phyloP scores from a whole-genome alignment of 495 filamentous ascomycete species.

The Xylaria grammica region DNA sequence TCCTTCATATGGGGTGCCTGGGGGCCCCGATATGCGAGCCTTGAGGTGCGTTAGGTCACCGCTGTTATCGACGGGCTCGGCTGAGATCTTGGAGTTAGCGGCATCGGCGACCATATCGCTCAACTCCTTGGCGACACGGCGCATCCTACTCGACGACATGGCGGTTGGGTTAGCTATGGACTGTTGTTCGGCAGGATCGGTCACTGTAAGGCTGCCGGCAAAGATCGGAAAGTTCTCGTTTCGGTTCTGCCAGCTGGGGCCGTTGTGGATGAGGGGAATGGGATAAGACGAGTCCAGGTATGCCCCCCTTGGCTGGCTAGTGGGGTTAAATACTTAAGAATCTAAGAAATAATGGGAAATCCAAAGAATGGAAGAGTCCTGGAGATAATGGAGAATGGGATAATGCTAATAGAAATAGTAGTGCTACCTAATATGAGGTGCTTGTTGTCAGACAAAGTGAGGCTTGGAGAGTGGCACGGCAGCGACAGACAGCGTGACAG shows the following conservation, averaged over 20 bases:
- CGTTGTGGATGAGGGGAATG: not conserved
- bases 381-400: not conserved
- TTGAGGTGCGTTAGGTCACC: slow-evolving; percentile 84
- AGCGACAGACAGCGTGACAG: not conserved
- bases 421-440: not conserved
- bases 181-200: not conserved
- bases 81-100: slow-evolving; percentile 69
- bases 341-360: not conserved
- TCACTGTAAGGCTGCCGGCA: not conserved
- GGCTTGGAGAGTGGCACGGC: not conserved
- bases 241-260: not conserved
- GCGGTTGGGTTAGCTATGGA: slow-evolving; percentile 14
- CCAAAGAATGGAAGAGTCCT: not conserved
- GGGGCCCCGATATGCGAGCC: slow-evolving; percentile 84
- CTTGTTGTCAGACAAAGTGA: not conserved
- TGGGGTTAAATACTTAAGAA: not conserved
- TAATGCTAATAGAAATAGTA: not conserved
- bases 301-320: not conserved
- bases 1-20: slow-evolving; percentile 92
- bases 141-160: slow-evolving; percentile 79
- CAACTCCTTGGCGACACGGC: slow-evolving; percentile 91
- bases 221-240: not conserved
- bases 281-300: not conserved
- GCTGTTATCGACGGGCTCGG: slow-evolving; percentile 63
- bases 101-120: slow-evolving; percentile 79